Conservation (phyloP, 2,329 filamentous ascomycete genomes). For the Malbranchea cinnamomea region DNA sequence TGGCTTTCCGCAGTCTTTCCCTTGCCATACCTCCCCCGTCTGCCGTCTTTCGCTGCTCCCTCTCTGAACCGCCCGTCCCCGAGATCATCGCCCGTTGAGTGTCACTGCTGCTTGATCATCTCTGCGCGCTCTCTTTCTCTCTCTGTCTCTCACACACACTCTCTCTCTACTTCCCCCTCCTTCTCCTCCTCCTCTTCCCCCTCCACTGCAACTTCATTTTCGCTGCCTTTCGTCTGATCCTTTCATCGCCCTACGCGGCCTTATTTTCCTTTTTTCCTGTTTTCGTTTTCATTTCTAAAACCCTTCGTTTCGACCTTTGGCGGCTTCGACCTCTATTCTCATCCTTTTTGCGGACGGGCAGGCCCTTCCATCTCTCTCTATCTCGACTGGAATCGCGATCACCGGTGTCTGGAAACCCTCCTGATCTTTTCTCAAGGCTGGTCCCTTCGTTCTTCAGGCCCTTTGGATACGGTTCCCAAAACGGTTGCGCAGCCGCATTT, state of each 20-base stretch:
- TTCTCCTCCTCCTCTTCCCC: slow-evolving; percentile 10
- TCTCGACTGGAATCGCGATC: slow-evolving; percentile 10
- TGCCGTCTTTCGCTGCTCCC: not conserved
- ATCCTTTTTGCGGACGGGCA: no score
- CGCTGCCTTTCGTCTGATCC: no score
- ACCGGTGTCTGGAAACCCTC: slow-evolving; percentile 13
- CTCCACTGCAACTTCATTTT: slow-evolving; percentile 3
- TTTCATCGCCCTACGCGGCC: no score
- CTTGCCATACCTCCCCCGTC: slow-evolving; percentile 1
- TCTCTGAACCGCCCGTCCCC: no score
- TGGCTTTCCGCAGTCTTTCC: slow-evolving; percentile 4
- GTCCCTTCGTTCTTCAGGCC: no score
- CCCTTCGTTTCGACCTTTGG: no score
- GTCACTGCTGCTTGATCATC: slow-evolving; percentile 3
- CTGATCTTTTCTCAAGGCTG: no score
- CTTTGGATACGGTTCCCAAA: slow-evolving; percentile 7
- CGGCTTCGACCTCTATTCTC: no score
- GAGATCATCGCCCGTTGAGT: no score
- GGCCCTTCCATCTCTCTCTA: no score
- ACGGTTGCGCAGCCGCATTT: slow-evolving; percentile 4
- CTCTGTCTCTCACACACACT: slow-evolving; percentile 7
- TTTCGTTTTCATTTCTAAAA: no score
- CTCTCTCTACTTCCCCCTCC: slow-evolving; percentile 7
- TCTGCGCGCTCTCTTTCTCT: slow-evolving; percentile 2
- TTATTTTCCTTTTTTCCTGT: no score